phyloP scores from a whole-genome alignment of 352 stramenopile genomes.

The Saprolegnia diclina region DNA sequence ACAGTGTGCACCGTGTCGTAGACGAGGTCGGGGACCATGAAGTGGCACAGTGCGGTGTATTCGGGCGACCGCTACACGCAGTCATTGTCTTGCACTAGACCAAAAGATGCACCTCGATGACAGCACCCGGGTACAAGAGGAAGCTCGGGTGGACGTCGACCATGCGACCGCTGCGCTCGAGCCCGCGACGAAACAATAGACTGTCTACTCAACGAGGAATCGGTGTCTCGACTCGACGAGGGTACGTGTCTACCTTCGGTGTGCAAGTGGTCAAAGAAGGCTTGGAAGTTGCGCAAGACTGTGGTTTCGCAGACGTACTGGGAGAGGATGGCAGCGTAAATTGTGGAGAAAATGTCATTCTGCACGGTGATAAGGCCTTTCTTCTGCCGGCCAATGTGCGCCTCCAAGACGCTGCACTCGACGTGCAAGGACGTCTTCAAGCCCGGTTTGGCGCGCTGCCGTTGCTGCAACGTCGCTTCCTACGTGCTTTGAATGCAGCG shows the following conservation, averaged over 20 bases:
- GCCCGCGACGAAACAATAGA: constrained; percentile 20
- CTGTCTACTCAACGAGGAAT: constrained; percentile 44
- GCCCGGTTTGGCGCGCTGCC: constrained; percentile 4
- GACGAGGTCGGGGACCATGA: constrained; percentile 28
- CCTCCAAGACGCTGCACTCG: constrained; percentile 51
- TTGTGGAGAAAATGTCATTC: constrained; percentile 42
- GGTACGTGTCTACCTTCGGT: constrained; percentile 5
- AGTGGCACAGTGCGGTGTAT: constrained; percentile 29
- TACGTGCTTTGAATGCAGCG: not conserved
- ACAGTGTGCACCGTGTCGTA: not conserved
- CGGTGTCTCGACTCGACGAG: constrained; percentile 42
- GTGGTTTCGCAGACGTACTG: constrained; percentile 67
- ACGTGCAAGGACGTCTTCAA: constrained; percentile 34
- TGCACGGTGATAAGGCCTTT: constrained; percentile 46
- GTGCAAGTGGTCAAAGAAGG: constrained; percentile 41
- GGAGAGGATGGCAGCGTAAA: constrained; percentile 57
- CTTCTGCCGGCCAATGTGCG: constrained; percentile 44
- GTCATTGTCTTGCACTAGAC: not conserved
- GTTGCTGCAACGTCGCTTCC: not conserved
- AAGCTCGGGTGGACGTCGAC: constrained; percentile 23
- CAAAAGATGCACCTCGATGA: not conserved
- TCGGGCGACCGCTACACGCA: constrained; percentile 24
- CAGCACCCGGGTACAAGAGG: constrained; percentile 9
- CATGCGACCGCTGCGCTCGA: constrained; percentile 20
- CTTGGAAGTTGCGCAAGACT: constrained; percentile 60